Evolutionary conservation across 2,329 filamentous ascomycete genomes (phyloP).

Genomic region (Beauveria caledonica): DNA sequence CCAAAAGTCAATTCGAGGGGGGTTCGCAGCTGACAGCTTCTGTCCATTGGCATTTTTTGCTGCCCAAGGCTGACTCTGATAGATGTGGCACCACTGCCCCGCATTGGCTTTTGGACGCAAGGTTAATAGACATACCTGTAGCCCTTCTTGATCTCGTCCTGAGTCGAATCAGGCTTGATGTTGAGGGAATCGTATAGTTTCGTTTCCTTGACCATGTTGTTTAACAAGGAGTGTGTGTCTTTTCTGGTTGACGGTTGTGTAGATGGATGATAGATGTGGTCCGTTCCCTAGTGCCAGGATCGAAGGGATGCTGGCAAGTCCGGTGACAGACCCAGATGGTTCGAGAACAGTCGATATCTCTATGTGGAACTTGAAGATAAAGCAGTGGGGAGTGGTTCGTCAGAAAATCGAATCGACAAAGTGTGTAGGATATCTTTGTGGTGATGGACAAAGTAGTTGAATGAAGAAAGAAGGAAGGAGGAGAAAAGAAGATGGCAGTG

Average conservation of each 20-base stretch:
- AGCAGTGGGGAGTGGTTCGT: no score
- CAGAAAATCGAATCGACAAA: no score
- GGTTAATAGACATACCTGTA: slow-evolving; percentile 57
- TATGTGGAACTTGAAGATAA: no score
- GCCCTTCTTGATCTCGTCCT: slow-evolving; percentile 96
- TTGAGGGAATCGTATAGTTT: slow-evolving; percentile 86
- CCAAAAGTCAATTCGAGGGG: not conserved
- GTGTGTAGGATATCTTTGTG: no score
- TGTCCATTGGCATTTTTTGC: not conserved
- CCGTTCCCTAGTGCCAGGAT: no score
- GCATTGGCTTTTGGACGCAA: slow-evolving; percentile 4
- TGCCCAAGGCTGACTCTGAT: not conserved
- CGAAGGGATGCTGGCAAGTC: no score
- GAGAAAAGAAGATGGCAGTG: no score
- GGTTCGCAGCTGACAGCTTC: not conserved
- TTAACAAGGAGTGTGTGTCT: slow-evolving; percentile 10
- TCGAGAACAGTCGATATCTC: no score
- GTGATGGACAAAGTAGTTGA: no score
- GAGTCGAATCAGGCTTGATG: slow-evolving; percentile 69
- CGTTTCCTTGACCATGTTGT: slow-evolving; percentile 82
- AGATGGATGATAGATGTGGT: no score
- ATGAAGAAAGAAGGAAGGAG: no score
- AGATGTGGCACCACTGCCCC: slow-evolving; percentile 3
- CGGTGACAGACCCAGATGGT: no score
- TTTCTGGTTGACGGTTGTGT: not conserved